phyloP scores from a whole-genome alignment of 208 protist genomes.

The Endotrypanum monterogeii region DNA sequence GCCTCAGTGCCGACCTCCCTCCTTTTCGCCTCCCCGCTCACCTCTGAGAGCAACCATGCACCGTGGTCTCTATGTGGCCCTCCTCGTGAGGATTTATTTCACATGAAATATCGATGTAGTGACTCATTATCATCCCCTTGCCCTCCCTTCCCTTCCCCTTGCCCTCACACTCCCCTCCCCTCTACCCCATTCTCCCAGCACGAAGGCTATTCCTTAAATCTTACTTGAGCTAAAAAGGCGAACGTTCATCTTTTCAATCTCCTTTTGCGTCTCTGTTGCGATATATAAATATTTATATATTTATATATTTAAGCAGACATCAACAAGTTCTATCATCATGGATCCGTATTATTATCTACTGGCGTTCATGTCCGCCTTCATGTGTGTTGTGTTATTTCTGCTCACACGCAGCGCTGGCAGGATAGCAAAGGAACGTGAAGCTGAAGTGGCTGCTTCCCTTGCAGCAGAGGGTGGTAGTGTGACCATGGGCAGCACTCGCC shows the following conservation, averaged over 20 bases:
- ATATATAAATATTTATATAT: too few relatives aligned
- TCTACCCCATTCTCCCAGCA: not conserved
- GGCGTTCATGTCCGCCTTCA: constrained; percentile 34
- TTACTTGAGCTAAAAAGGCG: too few relatives aligned
- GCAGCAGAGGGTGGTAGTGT: not conserved
- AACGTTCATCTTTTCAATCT: not conserved
- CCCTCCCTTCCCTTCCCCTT: not conserved
- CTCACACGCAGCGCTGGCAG: constrained; percentile 26
- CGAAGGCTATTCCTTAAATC: too few relatives aligned
- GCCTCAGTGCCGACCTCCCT: not conserved
- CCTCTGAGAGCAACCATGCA: not conserved
- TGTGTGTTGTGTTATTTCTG: constrained; percentile 19
- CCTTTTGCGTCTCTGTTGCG: too few relatives aligned
- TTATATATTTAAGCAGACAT: too few relatives aligned
- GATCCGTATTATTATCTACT: constrained; percentile 36
- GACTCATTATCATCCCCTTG: not conserved
- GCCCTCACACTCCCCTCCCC: not conserved
- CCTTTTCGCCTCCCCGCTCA: not conserved
- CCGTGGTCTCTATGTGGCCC: too few relatives aligned
- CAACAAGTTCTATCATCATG: too few relatives aligned
- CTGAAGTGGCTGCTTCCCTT: constrained; percentile 7
- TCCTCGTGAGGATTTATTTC: not conserved
- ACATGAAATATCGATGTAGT: not conserved
- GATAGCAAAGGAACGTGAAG: constrained; percentile 31
- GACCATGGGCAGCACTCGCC: constrained; percentile 24